Conservation (phyloP, 768 basidiomycete genomes). For the Tulasnella sp. region DNA sequence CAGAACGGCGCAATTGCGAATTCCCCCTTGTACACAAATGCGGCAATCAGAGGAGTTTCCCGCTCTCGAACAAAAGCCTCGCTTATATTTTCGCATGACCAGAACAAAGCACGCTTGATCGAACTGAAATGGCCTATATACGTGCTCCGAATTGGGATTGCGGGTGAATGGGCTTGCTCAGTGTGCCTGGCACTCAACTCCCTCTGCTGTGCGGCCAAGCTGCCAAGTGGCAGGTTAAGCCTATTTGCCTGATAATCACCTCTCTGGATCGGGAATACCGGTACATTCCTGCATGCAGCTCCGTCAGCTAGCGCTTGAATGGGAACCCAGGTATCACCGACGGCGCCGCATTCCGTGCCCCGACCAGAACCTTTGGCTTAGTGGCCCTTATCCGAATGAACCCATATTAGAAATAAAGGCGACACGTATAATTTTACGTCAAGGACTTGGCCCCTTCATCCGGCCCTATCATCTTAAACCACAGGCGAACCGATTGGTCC, state of each 20-base stretch:
- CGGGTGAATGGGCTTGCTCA: neutral
- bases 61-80: neutral
- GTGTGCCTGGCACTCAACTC: neutral
- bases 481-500: neutral
- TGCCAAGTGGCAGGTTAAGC: neutral
- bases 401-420: neutral
- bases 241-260: neutral
- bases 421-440: neutral
- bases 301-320: neutral
- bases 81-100: neutral
- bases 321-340: neutral
- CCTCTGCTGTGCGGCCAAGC: neutral
- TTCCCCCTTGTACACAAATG: conserved; percentile 8
- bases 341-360: neutral
- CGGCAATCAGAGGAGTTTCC: neutral
- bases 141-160: neutral
- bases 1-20: neutral
- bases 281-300: neutral
- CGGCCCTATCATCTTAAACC: neutral
- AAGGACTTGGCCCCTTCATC: neutral
- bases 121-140: neutral
- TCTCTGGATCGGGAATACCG: neutral
- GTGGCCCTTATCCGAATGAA: neutral
- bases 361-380: neutral
- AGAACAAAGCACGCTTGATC: neutral